phyloP scores from a whole-genome alignment of 768 basidiomycete species.

The Russula lepida region DNA sequence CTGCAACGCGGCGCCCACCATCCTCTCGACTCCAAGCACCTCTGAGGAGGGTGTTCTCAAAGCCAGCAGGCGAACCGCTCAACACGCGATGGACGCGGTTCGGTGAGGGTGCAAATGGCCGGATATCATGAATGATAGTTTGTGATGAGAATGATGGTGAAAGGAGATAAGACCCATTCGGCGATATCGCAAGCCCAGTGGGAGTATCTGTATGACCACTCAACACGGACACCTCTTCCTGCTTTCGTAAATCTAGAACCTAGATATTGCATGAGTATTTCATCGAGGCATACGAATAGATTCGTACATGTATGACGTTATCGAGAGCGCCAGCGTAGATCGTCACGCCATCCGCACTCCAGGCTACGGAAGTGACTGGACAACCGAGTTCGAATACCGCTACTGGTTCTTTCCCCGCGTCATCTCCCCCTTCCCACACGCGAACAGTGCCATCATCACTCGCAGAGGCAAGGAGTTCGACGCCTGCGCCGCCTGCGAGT shows the following conservation, averaged over 20 bases:
- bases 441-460: constrained; percentile 90
- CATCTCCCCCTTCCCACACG: constrained; percentile 85
- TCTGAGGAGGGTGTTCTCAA: constrained; percentile 78
- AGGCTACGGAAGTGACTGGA: constrained; percentile 87
- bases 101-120: constrained; percentile 85
- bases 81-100: constrained; percentile 71
- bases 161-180: constrained; percentile 78
- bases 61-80: constrained; percentile 86
- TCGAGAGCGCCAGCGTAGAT: constrained; percentile 91
- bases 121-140: constrained; percentile 83
- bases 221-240: constrained; percentile 70
- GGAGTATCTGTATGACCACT: constrained; percentile 88
- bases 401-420: constrained; percentile 61
- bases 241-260: constrained; percentile 88
- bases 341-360: constrained; percentile 84
- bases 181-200: constrained; percentile 86
- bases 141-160: constrained; percentile 88
- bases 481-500: constrained; percentile 72
- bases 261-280: constrained; percentile 25
- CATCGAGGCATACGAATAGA: not conserved
- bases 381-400: constrained; percentile 79
- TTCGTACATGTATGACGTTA: constrained; percentile 88
- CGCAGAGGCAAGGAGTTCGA: constrained; percentile 79
- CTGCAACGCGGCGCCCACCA: constrained; percentile 71
- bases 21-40: constrained; percentile 87